Evolutionary conservation across 1,284 basidiomycete genomes (phyloP).

Genomic region (Pyrrhoderma lamaoense): DNA sequence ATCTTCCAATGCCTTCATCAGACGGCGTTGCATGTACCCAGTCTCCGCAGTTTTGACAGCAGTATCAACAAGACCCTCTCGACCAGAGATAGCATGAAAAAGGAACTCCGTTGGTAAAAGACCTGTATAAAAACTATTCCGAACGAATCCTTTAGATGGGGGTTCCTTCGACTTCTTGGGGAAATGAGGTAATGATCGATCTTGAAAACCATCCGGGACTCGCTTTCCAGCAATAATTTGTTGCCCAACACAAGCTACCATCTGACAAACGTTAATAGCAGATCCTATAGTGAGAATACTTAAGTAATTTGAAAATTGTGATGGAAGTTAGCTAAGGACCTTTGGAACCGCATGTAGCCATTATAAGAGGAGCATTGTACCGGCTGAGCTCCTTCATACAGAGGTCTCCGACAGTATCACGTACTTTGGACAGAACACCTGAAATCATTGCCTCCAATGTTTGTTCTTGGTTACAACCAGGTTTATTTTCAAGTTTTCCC

Average conservation of each 20-base stretch:
- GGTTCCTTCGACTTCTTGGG: conserved; percentile 97
- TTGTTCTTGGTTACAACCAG: conserved; percentile 95
- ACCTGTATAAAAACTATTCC: conserved; percentile 95
- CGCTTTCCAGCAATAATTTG: conserved; percentile 98
- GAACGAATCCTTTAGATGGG: conserved; percentile 96
- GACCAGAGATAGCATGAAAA: conserved; percentile 98
- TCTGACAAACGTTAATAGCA: conserved; percentile 99
- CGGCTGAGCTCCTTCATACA: conserved; percentile 97
- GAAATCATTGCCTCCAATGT: conserved; percentile 96
- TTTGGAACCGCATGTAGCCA: conserved; percentile 99
- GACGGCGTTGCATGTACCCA: conserved; percentile 96
- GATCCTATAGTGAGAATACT: conserved; percentile 56
- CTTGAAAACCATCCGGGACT: conserved; percentile 99
- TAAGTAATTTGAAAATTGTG: not conserved
- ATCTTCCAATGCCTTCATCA: conserved; percentile 99
- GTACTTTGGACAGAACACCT: conserved; percentile 87
- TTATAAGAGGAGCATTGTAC: conserved; percentile 96
- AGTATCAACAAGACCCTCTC: conserved; percentile 98
- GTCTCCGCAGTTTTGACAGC: conserved; percentile 99
- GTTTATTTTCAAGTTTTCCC: conserved; percentile 91
- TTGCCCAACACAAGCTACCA: conserved; percentile 99
- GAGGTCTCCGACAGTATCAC: conserved; percentile 93
- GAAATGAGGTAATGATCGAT: conserved; percentile 97
- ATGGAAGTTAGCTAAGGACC: conserved; percentile 38
- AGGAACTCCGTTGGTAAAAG: conserved; percentile 95